Evolutionary conservation across 2,329 filamentous ascomycete species (phyloP).

Genomic region (Diaporthe citri): DNA sequence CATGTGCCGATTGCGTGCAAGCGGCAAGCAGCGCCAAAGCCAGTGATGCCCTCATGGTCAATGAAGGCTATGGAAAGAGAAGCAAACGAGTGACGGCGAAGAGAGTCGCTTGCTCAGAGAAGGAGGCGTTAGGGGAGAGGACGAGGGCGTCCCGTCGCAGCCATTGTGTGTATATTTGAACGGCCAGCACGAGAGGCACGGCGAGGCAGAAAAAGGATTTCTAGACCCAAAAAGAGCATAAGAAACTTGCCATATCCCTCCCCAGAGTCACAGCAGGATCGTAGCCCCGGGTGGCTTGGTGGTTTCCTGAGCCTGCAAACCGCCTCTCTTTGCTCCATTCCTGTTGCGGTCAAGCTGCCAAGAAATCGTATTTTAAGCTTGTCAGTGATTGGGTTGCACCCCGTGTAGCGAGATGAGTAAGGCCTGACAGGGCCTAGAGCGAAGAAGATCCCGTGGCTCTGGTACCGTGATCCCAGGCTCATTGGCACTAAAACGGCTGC

Average conservation of each 20-base stretch:
- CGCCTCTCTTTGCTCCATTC: slow-evolving; percentile 13
- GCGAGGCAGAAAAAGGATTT: slow-evolving; percentile 11
- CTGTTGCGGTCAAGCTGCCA: slow-evolving; percentile 26
- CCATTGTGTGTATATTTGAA: slow-evolving; percentile 23
- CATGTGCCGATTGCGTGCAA: slow-evolving; percentile 14
- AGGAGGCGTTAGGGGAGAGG: neutral
- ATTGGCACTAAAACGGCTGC: slow-evolving; percentile 16
- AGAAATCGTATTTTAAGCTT: slow-evolving; percentile 38
- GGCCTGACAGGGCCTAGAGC: slow-evolving; percentile 28
- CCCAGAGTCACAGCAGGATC: slow-evolving; percentile 32
- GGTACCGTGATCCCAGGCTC: neutral
- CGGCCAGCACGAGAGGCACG: neutral
- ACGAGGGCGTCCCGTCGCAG: neutral
- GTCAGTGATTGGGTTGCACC: slow-evolving; percentile 28
- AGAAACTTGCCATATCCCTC: slow-evolving; percentile 14
- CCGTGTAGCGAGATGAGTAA: slow-evolving; percentile 33
- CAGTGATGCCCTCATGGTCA: slow-evolving; percentile 37
- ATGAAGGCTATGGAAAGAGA: neutral
- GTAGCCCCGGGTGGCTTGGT: slow-evolving; percentile 22
- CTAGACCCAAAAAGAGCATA: neutral
- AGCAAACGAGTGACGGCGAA: slow-evolving; percentile 31
- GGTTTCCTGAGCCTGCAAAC: slow-evolving; percentile 22
- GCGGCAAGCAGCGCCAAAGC: slow-evolving; percentile 29
- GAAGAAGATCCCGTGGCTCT: slow-evolving; percentile 7
- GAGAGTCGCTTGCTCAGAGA: slow-evolving; percentile 25